These are phyloP conservation scores for Bretschneidera sinensis DNA, from an alignment of 345 rosid species.

Conservation along the genomic window DNA sequence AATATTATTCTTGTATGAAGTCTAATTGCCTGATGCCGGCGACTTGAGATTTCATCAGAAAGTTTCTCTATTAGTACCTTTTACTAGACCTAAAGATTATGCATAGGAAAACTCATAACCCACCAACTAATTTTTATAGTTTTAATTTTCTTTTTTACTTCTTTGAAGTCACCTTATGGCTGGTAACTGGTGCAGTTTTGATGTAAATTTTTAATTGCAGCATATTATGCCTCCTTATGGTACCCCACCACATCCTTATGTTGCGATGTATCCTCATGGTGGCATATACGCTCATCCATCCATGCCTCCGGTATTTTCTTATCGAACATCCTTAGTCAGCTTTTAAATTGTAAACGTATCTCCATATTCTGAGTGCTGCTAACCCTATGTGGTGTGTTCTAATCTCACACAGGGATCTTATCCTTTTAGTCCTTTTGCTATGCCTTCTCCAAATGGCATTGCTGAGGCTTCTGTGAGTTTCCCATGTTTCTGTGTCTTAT, in stretches of 20 bases:
- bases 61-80: neutral
- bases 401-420: conserved; percentile 68
- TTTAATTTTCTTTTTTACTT: neutral
- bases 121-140: too few species aligned
- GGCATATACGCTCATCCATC: conserved; percentile 97
- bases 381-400: conserved; percentile 8
- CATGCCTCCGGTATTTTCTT: conserved; percentile 71
- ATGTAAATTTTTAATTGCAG: conserved; percentile 36
- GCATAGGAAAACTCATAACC: too few species aligned
- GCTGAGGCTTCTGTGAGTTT: conserved; percentile 73
- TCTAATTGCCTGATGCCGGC: neutral
- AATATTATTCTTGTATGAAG: too few species aligned
- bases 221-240: conserved; percentile 98
- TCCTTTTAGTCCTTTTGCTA: conserved; percentile 94
- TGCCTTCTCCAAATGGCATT: conserved; percentile 92
- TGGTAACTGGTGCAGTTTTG: conserved; percentile 6
- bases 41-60: neutral
- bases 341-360: conserved; percentile 5
- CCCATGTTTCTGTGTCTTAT: conserved; percentile 9
- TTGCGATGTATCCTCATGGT: conserved; percentile 98
- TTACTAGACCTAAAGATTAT: too few species aligned
- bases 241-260: conserved; percentile 95
- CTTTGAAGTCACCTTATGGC: too few species aligned
- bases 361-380: conserved; percentile 8
- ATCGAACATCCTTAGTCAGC: conserved; percentile 13